Evolutionary conservation across 129 eudicot genomes (phyloP), one percentile per base, ranked within the genome.

Genomic region (Lonicera japonica): DNA sequence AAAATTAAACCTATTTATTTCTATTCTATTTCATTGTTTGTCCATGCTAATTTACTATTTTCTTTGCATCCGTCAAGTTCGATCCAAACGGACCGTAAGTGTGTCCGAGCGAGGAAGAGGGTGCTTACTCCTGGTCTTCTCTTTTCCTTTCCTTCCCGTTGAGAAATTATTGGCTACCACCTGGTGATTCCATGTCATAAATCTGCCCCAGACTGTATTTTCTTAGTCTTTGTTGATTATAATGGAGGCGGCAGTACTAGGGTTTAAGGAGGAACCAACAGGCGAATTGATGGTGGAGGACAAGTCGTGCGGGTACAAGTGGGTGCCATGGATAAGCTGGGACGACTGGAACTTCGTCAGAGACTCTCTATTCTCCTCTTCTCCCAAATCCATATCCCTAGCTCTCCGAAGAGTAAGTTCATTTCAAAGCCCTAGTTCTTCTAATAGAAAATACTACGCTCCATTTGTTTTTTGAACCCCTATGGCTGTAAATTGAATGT

Each of bases 291-390:
- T 58, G 46, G 65, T 57, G 6, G 80, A 70, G 2, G 82, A 72
- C 52, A 63, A 66, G 24, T 65, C 71, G 47, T 68, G 61, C 21
- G 74, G 79, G 23, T 69, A 57, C 70, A 86, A 81, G 65, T 63
- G 81, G 54, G 97, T 90, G 36, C 95, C 97, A 1, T 90, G 97
- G 97, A 74, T 90, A 14, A 87, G 73, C 76, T 91, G 98, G 96
- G 88, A 84, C 12, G 98, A 91, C 19, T 91, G 98, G 98, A 66
- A 60, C 56, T 82, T 69, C 21, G 95, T 91, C n/a, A 73, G 66
- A 61, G 80, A 51, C 15, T 80, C 95, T 11, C 82, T 91, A 63
- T 91, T 91, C 72, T 91, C 96, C 24, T 68, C 91, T 58, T 82
- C 84, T 3, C 69, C 74, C 8, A 17, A 38, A 36, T 74, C 82